Evolutionary conservation across 2,329 filamentous ascomycete genomes (phyloP), one percentile per base, ranked within the genome.

Genomic region (Aureobasidium sp.): DNA sequence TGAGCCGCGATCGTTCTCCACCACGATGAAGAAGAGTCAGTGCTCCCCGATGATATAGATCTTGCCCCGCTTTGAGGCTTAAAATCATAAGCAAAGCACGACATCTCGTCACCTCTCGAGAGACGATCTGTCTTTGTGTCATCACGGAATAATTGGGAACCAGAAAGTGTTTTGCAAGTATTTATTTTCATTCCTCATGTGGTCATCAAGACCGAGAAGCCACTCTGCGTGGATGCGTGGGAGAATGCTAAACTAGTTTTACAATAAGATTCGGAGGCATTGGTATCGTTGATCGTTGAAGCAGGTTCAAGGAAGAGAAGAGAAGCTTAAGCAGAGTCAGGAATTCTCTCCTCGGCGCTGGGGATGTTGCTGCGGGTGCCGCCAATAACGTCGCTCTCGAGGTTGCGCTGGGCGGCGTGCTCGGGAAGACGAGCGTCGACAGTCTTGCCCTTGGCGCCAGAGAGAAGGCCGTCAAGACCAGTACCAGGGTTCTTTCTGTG

Each of bases 391-490:
- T 72, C 70, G 51, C 49, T 52, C 44, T 71, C 70, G 64, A 76
- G 60, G 22, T 73, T 76, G 58, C 76, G 70, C 70, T 76, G 75
- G 41, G 64, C 63, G 2, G 72, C 72, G 63, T 71, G 70, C n/a
- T 51, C 66, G 1, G 75, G 75, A 29, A 73, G 69, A 29, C 69
- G 68, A 41, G 70, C 64, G 64, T 76, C 69, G 20, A 73, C 56
- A 12, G 64, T 53, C 48, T 64, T 61, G n/a, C 55, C 57, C 36
- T 65, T 63, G 42, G 69, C 56, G 27, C 67, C 66, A 29, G 68
- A 68, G 29, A 72, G 72, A 1, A 78, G 78, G 4, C 79, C 71
- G 1, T 78, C 79, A 6, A 79, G 66, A 3, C 80, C 78, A 1
- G 70, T 20, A 1, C 74, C 68, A 11, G 75, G 67, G 61, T 77